These are phyloP conservation scores for Corrigiola litoralis DNA, from an alignment of 179 eudicot genomes.

Conservation along the genomic window DNA sequence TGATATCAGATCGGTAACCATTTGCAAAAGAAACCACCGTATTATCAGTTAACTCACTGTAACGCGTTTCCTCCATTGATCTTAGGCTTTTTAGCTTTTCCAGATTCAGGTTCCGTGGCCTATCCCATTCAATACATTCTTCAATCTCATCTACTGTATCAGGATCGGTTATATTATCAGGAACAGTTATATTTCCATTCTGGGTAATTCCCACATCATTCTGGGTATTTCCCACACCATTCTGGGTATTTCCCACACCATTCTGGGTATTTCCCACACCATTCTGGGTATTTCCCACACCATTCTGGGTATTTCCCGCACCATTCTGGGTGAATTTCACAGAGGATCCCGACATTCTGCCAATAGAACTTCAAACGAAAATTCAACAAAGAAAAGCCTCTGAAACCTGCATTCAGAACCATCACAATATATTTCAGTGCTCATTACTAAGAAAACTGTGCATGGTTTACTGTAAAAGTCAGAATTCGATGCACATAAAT, in stretches of 20 bases:
- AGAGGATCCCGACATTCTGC: slow-evolving; percentile 36
- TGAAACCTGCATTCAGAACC: slow-evolving; percentile 11
- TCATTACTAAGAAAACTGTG: not conserved
- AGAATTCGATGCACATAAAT: not conserved
- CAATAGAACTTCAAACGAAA: not conserved
- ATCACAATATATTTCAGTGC: not conserved
- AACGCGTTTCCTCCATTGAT: slow-evolving; percentile 70
- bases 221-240: slow-evolving; percentile 40
- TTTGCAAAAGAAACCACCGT: slow-evolving; percentile 37
- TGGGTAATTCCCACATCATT: slow-evolving; percentile 48
- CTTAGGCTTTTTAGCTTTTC: slow-evolving; percentile 69
- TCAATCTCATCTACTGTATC: slow-evolving; percentile 39
- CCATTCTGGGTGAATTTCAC: slow-evolving; percentile 44
- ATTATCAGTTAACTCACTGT: slow-evolving; percentile 47
- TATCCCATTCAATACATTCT: slow-evolving; percentile 50
- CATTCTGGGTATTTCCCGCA: slow-evolving; percentile 47
- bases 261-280: slow-evolving; percentile 42
- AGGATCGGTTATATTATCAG: slow-evolving; percentile 21
- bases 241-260: slow-evolving; percentile 41
- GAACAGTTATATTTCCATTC: slow-evolving; percentile 34
- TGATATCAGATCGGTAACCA: slow-evolving; percentile 50
- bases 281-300: slow-evolving; percentile 38
- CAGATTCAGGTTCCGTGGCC: slow-evolving; percentile 50
- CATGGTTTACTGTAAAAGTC: not conserved
- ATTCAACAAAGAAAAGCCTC: not conserved